phyloP scores from a whole-genome alignment of 768 basidiomycete genomes.

The Leccinellum rugosiceps region DNA sequence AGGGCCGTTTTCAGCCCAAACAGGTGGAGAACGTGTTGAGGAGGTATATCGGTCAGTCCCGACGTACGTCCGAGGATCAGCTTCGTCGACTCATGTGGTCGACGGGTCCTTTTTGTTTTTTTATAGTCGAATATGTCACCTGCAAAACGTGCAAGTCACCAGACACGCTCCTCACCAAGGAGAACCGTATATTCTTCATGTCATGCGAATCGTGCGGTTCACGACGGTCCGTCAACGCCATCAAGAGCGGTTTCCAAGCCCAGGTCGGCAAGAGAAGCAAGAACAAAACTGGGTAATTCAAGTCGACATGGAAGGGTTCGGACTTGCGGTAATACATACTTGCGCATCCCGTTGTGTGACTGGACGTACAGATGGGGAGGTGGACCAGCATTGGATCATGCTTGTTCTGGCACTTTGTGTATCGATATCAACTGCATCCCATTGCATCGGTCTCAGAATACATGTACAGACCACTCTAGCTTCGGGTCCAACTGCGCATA shows the following conservation, averaged over 20 bases:
- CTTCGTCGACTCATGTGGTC: not conserved
- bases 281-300: constrained; percentile 62
- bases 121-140: constrained; percentile 91
- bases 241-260: constrained; percentile 99
- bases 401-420: constrained; percentile 3
- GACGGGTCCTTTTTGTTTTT: not conserved
- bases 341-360: not conserved
- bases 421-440: constrained; percentile 11
- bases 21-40: constrained; percentile 96
- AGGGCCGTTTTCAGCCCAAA: constrained; percentile 97
- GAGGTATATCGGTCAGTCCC: constrained; percentile 84
- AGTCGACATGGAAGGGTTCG: constrained; percentile 30
- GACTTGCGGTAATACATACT: not conserved
- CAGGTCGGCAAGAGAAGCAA: constrained; percentile 88
- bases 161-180: constrained; percentile 94
- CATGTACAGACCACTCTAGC: constrained; percentile 14
- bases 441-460: constrained; percentile 23
- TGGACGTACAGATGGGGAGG: constrained; percentile 1
- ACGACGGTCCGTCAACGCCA: constrained; percentile 87
- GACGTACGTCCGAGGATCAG: not conserved
- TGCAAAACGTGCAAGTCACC: constrained; percentile 99
- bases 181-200: constrained; percentile 99
- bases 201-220: constrained; percentile 89
- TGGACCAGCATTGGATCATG: not conserved
- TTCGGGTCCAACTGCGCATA: not conserved